These are phyloP conservation scores for Zanthoxylum bungeanum DNA, from an alignment of 345 rosid species.

Conservation along the genomic window DNA sequence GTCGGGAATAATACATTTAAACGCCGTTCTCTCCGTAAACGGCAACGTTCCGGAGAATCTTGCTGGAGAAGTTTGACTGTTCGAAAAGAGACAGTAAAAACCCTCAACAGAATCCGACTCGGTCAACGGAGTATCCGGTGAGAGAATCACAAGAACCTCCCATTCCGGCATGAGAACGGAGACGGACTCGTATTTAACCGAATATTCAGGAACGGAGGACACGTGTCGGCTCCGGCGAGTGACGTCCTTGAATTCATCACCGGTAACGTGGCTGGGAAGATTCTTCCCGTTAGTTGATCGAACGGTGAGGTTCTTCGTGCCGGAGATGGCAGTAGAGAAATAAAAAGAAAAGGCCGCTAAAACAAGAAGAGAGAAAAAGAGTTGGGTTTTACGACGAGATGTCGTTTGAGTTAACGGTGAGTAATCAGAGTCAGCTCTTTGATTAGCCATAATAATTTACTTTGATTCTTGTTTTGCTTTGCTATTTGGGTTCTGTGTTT, in stretches of 20 bases:
- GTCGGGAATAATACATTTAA: conserved; percentile 57
- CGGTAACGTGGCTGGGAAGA: conserved; percentile 10
- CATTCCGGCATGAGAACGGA: conserved; percentile 70
- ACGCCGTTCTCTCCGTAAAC: conserved; percentile 44
- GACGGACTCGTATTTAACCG: conserved; percentile 23
- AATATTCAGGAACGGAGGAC: conserved; percentile 17
- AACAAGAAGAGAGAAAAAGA: conserved; percentile 21
- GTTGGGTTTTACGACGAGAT: conserved; percentile 16
- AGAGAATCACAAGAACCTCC: conserved; percentile 57
- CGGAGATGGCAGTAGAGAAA: conserved; percentile 18
- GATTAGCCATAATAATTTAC: too few relatives aligned
- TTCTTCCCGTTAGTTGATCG: background rate
- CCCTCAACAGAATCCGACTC: background rate
- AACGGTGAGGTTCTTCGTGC: background rate
- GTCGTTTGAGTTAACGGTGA: background rate
- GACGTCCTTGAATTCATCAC: conserved; percentile 7
- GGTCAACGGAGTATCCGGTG: conserved; percentile 17
- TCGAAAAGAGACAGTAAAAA: conserved; percentile 55
- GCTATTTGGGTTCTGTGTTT: too few relatives aligned
- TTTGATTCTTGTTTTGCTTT: too few relatives aligned
- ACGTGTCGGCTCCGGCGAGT: conserved; percentile 1
- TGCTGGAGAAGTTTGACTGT: conserved; percentile 48
- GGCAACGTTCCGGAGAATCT: conserved; percentile 46
- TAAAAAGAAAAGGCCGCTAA: conserved; percentile 23
- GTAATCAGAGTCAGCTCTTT: background rate